Conservation (phyloP, 1,284 basidiomycete species). For the Gastroboletus turbinatus region DNA sequence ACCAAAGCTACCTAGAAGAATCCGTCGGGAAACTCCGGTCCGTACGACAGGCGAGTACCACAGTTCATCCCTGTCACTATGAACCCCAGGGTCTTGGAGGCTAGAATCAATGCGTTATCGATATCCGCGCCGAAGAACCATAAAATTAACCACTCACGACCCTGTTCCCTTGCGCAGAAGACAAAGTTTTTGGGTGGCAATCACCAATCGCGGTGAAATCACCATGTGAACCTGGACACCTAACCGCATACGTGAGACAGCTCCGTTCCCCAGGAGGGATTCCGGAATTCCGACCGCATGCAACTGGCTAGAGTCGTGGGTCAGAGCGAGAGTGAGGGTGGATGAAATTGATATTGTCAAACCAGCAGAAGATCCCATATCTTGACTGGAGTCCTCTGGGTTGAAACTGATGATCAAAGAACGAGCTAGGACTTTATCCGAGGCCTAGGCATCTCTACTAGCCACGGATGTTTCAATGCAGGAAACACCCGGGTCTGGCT, state of each 20-base stretch:
- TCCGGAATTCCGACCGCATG: neutral
- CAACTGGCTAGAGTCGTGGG: slow-evolving; percentile 1
- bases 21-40: slow-evolving; percentile 5
- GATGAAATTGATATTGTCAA: neutral
- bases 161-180: slow-evolving; percentile 1
- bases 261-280: neutral
- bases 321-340: slow-evolving; percentile 6
- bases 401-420: slow-evolving; percentile 7
- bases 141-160: slow-evolving; percentile 9
- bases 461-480: neutral
- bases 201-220: slow-evolving; percentile 10
- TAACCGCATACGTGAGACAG: neutral
- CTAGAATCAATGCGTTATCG: slow-evolving; percentile 4
- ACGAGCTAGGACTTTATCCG: neutral
- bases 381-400: neutral
- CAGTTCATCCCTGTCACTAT: slow-evolving; percentile 1
- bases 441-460: neutral
- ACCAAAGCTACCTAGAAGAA: slow-evolving; percentile 1
- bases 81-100: slow-evolving; percentile 11
- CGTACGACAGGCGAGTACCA: neutral
- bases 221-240: slow-evolving; percentile 1
- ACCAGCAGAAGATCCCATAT: neutral
- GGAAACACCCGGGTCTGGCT: neutral
- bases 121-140: slow-evolving; percentile 11
- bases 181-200: slow-evolving; percentile 7